phyloP scores from a whole-genome alignment of 2,329 filamentous ascomycete species.

The Aureobasidium sp. region DNA sequence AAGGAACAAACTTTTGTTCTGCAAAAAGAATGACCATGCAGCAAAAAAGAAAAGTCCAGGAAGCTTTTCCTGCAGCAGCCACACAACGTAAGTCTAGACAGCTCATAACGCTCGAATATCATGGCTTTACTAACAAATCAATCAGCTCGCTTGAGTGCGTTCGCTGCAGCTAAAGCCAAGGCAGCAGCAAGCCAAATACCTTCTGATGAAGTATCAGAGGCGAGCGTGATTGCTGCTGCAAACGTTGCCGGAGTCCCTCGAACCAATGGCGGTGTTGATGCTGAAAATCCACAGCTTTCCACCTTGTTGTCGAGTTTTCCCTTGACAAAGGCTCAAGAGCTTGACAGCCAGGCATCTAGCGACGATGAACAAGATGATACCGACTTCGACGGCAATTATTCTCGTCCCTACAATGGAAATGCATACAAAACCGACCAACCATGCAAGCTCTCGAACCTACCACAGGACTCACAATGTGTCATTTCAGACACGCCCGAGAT shows the following conservation, averaged over 20 bases:
- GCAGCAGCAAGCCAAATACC: conserved; percentile 2
- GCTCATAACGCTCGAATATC: too few species aligned
- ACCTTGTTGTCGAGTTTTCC: conserved; percentile 10
- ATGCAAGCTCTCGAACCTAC: conserved; percentile 16
- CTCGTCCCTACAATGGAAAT: not conserved
- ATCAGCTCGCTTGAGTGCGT: conserved; percentile 25
- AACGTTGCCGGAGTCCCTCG: not conserved
- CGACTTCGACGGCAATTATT: not conserved
- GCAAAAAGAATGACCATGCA: conserved; percentile 19
- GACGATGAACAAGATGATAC: not conserved
- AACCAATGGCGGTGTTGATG: not conserved
- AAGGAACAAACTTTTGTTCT: not conserved
- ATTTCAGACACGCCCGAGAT: conserved; percentile 15
- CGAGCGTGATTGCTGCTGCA: not conserved
- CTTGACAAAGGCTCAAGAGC: conserved; percentile 17
- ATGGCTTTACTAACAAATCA: not conserved
- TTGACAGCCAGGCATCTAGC: conserved; percentile 13
- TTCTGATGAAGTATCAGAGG: not conserved
- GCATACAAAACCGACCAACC: conserved; percentile 7
- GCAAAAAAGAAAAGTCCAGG: conserved; percentile 27
- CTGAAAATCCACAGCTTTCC: not conserved
- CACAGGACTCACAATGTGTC: conserved; percentile 13
- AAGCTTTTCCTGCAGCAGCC: conserved; percentile 23
- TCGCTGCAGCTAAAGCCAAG: conserved; percentile 22
- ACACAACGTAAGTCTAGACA: not conserved